Base-by-base conservation (phyloP, 164 flowering plant species). In the Kingdonia uniflora region DNA sequence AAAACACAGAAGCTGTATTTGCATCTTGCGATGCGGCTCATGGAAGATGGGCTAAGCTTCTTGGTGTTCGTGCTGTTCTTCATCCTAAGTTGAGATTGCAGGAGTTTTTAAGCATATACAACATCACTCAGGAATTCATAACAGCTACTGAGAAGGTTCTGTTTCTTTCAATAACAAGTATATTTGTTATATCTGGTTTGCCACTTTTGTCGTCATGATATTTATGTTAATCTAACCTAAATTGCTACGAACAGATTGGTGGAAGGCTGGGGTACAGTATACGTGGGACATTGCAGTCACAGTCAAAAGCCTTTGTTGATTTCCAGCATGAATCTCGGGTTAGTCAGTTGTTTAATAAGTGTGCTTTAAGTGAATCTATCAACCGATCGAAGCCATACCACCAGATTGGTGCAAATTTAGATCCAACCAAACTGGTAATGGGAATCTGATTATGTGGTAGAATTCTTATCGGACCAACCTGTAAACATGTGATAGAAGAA, bases 21-120 rank as follows among this genome's bases (percentile, higher is more conserved):
- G 96, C 99, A 17, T 96, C 95, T 56, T 94, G 97, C 71, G 99
- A 94, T 81, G 86, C 90, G 65, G 97, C 99, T 71, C 97, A 94
- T 79, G 95, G 92, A 41, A 86, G 99, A 73, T 94, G 99, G 99
- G 97, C 99, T 49, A 94, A 94, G 72, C 87, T 94, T 60, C 96
- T 94, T 61, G 90, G 92, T 46, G 96, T 89, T 20, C 97, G 99
- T 57, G 84, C 85, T 59, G 70, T 70, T 63, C 80, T 94, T 63
- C 99, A 94, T 68, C 95, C 96, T 11, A 89, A 66, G 64, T 67
- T 94, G 64, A 80, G 82, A 71, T 60, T 94, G 76, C 89, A 78
- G 57, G 99, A 94, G 49, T 94, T 89, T 59, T 63, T 89, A 42
- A 81, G 78, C 69, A 80, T 94, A 57, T 76, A 84, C 75, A 80